Conservation (phyloP, 257 asterid genomes). For the Nicotiana noctiflora region DNA sequence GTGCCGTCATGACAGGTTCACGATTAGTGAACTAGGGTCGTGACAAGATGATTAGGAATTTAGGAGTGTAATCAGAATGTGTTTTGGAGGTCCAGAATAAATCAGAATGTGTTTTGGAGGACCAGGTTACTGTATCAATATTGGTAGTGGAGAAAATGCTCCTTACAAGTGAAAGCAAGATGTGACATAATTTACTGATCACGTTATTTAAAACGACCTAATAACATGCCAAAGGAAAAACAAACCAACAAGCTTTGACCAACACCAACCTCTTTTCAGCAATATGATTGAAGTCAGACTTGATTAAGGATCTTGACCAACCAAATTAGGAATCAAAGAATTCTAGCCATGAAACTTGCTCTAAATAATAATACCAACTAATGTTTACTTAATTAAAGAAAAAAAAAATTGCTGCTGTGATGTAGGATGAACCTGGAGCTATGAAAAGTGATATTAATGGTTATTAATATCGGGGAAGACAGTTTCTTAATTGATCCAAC, state of each 20-base stretch:
- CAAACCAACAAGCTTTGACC: neutral
- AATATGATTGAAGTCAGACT: neutral
- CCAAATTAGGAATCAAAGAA: neutral
- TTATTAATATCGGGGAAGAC: neutral
- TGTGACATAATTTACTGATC: neutral
- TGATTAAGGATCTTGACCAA: slow-evolving; percentile 1
- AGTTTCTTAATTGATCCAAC: neutral
- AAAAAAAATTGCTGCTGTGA: too few species aligned
- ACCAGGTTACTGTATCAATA: too few species aligned
- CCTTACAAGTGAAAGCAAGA: neutral
- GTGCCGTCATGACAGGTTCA: too few species aligned
- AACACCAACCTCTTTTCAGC: neutral
- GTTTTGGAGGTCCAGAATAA: too few species aligned
- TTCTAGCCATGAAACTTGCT: too few species aligned
- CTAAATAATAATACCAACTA: too few species aligned
- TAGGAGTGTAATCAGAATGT: too few species aligned
- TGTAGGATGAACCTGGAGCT: neutral
- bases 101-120: too few species aligned
- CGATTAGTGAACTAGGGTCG: too few species aligned
- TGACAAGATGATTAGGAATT: too few species aligned
- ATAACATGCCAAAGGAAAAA: neutral
- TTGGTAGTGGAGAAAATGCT: too few species aligned
- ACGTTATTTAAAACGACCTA: neutral
- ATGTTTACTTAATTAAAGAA: too few species aligned
- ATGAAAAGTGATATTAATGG: neutral